A percentile compares a stretch with the other conserved stretches of the same genome.
These are phyloP conservation scores for Lumnitzera littorea DNA, from an alignment of 345 rosid genomes.

Conservation along the genomic window DNA sequence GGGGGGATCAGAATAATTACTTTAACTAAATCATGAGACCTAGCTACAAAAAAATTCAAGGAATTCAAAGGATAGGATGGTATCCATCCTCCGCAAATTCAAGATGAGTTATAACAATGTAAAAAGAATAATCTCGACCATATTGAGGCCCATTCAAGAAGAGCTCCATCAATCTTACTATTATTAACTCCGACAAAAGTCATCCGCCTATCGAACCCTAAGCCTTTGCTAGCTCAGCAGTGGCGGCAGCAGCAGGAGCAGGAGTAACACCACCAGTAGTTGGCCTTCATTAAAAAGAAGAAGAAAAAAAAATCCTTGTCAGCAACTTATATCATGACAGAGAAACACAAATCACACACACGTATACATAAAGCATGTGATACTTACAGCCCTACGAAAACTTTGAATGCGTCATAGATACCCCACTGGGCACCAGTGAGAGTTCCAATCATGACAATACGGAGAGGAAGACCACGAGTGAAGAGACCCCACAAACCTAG, in stretches of 20 bases:
- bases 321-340: too few relatives aligned
- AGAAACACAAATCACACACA: background rate
- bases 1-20: constrained; percentile 12
- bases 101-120: constrained; percentile 25
- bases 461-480: constrained; percentile 92
- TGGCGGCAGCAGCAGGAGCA: constrained; percentile 42
- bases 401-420: constrained; percentile 89
- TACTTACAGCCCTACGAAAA: constrained; percentile 88
- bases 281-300: constrained; percentile 47
- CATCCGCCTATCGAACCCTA: constrained; percentile 15
- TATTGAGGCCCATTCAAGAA: constrained; percentile 22
- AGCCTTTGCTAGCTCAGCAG: constrained; percentile 36
- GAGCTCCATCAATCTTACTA: constrained; percentile 18
- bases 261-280: constrained; percentile 93
- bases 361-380: background rate
- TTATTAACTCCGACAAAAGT: constrained; percentile 22
- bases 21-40: constrained; percentile 10
- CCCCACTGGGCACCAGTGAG: constrained; percentile 95
- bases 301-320: background rate
- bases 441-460: constrained; percentile 92
- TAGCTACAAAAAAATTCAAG: constrained; percentile 23
- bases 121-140: constrained; percentile 8
- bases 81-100: constrained; percentile 24
- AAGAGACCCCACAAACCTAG: constrained; percentile 74
- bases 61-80: constrained; percentile 22